A percentile compares a stretch with the other conserved stretches of the same genome.
Conservation (phyloP, 2,329 filamentous ascomycete species). For the Hypoxylon sp. region DNA sequence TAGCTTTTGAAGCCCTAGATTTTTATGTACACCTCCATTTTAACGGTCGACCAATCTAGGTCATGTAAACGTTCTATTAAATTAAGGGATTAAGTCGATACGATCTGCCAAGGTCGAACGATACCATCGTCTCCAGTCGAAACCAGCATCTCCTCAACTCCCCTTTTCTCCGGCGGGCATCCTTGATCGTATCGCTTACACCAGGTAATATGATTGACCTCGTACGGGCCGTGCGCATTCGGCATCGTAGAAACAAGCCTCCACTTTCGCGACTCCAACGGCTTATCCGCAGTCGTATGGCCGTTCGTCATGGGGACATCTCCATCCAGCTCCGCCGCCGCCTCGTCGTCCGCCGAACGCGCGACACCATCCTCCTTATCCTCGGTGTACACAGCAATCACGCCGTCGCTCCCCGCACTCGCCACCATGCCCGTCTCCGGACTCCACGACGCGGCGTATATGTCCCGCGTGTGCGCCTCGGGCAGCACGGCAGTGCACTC, state of each 20-base stretch:
- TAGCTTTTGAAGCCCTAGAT: background rate
- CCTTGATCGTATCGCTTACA: constrained; percentile 77
- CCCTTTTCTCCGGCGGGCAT: constrained; percentile 55
- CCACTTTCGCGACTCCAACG: constrained; percentile 67
- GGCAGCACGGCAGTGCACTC: constrained; percentile 79
- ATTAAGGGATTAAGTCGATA: no score
- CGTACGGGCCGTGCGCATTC: constrained; percentile 88
- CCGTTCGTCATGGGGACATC: constrained; percentile 45
- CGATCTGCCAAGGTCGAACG: constrained; percentile 82
- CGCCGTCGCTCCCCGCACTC: constrained; percentile 89
- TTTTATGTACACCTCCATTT: constrained; percentile 28
- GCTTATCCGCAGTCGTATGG: constrained; percentile 37
- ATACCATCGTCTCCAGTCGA: constrained; percentile 93
- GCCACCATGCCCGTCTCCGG: constrained; percentile 77
- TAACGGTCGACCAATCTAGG: no score
- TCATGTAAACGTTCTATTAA: no score
- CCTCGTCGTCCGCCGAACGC: constrained; percentile 36
- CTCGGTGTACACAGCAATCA: constrained; percentile 82
- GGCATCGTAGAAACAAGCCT: constrained; percentile 71
- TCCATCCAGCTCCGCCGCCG: constrained; percentile 45
- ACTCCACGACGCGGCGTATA: constrained; percentile 91
- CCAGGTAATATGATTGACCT: constrained; percentile 94
- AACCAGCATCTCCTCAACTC: constrained; percentile 82
- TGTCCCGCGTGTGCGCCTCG: constrained; percentile 75
- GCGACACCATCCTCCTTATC: constrained; percentile 36